Base-by-base conservation (phyloP, 2,329 filamentous ascomycete genomes). In the Trichophyton benhamiae region DNA sequence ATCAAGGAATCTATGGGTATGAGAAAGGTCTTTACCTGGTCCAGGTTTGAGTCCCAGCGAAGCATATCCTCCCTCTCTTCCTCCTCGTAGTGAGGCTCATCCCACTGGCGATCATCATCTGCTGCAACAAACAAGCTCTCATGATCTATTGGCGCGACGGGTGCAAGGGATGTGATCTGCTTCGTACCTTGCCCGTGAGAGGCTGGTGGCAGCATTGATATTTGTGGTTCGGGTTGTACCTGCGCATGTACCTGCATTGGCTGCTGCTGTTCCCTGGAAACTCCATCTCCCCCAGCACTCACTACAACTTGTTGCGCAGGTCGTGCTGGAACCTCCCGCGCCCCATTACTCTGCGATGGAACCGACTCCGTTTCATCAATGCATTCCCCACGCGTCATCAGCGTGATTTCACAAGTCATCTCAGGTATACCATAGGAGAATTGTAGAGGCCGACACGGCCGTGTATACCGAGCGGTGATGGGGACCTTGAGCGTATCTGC, bases 331-430 rank as follows among this genome's bases (percentile, higher is more conserved):
- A 77, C 65, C 60, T 76, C 69, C 25, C 70, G 69, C 57, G 70
- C 74, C 63, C 69, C 73, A 63, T 68, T 73, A 58, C 70, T 75
- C 58, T 49, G 58, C 61, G 74, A 78, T 60, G 73, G 76, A 36
- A 65, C 69, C 3, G 77, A 73, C 3, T 71, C 67, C 27, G 72
- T 70, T 17, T 72, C 72, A 15, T 72, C 76, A 30, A 70, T 74
- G 65, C 76, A 75, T 60, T 84, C 81, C 38, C 83, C 84, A 61
- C 79, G 79, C 20, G 84, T 87, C 84, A 86, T 86, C 48, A 87
- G 72, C 1, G 82, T 86, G 67, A 84, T 86, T 61, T 85, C 81
- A 65, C 82, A 81, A 44, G 76, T 69, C 38, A 86, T 70, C 8
- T 83, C 83, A 55, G 78, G 76, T 59, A 77, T 76, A 42, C 78